phyloP scores from a whole-genome alignment of 225 moss, liverwort and hornwort genomes.

The Takakia lepidozioides region DNA sequence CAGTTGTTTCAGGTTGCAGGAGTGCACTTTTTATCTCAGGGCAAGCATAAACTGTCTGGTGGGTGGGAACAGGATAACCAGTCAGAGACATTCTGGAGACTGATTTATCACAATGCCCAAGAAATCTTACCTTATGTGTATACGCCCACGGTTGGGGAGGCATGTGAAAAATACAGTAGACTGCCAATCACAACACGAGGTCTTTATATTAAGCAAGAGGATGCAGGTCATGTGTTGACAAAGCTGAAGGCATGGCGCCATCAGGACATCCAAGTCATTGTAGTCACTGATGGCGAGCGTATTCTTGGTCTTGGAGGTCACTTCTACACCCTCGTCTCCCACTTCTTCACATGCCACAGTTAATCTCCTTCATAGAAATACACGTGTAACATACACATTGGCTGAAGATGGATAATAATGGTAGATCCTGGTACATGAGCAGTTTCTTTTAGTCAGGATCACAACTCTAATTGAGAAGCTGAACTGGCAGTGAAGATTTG shows the following conservation, averaged over 20 bases:
- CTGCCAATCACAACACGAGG: slow-evolving; percentile 81
- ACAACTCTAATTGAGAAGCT: not conserved
- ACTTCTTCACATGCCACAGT: not conserved
- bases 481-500: not conserved
- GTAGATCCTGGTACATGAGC: not conserved
- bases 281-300: slow-evolving; percentile 91
- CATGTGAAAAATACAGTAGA: slow-evolving; percentile 89
- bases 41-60: too few relatives aligned
- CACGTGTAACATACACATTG: not conserved
- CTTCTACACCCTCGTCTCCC: not conserved
- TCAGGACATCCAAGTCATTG: slow-evolving; percentile 71
- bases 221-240: slow-evolving; percentile 62
- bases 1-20: too few relatives aligned
- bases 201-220: slow-evolving; percentile 76
- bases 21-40: too few relatives aligned
- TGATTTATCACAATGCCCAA: slow-evolving; percentile 78
- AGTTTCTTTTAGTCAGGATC: not conserved
- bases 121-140: slow-evolving; percentile 87
- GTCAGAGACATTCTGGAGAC: too few relatives aligned
- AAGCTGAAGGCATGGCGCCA: slow-evolving; percentile 79
- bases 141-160: slow-evolving; percentile 94
- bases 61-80: too few relatives aligned
- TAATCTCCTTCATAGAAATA: not conserved
- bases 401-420: not conserved
- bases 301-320: slow-evolving; percentile 88